Evolutionary conservation across 129 eudicot species (phyloP).

Genomic region (Flaveria linearis): DNA sequence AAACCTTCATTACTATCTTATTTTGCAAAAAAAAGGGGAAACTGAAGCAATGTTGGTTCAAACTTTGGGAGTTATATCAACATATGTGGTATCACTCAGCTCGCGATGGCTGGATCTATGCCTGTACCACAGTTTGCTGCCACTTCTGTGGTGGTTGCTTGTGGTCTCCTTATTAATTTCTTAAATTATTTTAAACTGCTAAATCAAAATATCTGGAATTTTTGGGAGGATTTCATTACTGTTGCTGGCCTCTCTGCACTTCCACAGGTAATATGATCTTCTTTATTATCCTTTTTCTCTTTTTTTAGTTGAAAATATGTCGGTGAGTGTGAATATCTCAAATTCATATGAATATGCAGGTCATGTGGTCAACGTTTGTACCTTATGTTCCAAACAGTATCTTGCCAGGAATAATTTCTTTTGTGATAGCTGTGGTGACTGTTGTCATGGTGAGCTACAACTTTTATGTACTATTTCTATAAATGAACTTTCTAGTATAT

Average conservation of each 20-base stretch:
- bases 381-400: conserved; percentile 81
- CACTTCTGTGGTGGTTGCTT: conserved; percentile 66
- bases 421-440: conserved; percentile 54
- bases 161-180: conserved; percentile 70
- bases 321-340: not conserved
- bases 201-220: conserved; percentile 56
- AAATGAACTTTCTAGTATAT: not conserved
- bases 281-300: not conserved
- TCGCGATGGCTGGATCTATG: conserved; percentile 95
- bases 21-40: conserved; percentile 87
- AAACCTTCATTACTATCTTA: conserved; percentile 84
- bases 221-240: conserved; percentile 97
- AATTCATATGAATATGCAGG: conserved; percentile 46
- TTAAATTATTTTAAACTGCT: conserved; percentile 73
- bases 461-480: not conserved
- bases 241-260: conserved; percentile 87
- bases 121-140: conserved; percentile 70
- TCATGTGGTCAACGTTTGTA: conserved; percentile 98
- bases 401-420: conserved; percentile 71
- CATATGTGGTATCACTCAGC: conserved; percentile 74
- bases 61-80: conserved; percentile 80
- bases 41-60: conserved; percentile 86
- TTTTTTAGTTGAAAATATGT: not conserved
- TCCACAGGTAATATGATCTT: conserved; percentile 67
- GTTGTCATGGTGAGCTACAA: conserved; percentile 70